These are phyloP conservation scores for Auxenochlorella pyrenoidosa DNA, from an alignment of 139 green algal genomes.

Conservation along the genomic window DNA sequence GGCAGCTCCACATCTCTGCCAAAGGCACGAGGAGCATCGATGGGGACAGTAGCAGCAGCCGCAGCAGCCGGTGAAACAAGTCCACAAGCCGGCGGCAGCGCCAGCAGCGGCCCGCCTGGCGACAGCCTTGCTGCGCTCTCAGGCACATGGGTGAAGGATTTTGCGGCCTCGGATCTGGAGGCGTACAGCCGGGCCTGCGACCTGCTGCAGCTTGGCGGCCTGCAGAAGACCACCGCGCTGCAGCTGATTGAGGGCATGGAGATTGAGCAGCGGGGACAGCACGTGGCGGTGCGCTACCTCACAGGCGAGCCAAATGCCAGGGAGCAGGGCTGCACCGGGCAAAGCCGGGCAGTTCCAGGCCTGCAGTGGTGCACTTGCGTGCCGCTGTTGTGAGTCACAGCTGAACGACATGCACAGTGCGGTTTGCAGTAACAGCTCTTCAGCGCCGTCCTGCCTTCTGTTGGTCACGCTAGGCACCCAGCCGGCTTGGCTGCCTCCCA, in stretches of 20 bases:
- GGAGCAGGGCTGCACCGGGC: background rate
- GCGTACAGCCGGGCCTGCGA: constrained; percentile 36
- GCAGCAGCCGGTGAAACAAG: background rate
- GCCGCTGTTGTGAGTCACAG: background rate
- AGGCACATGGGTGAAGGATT: constrained; percentile 39
- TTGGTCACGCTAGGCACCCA: too few species aligned
- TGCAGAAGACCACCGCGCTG: constrained; percentile 52
- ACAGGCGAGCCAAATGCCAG: background rate
- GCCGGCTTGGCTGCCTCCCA: too few species aligned
- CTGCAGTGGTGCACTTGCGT: background rate
- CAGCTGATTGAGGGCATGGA: constrained; percentile 58
- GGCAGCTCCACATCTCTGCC: too few species aligned
- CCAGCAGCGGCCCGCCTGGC: background rate
- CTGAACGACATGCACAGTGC: background rate
- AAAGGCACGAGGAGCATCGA: background rate
- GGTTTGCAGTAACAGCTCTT: background rate
- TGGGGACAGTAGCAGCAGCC: background rate
- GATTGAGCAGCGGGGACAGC: constrained; percentile 6
- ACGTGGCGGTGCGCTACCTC: constrained; percentile 41
- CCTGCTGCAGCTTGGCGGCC: constrained; percentile 34
- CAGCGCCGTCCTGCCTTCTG: background rate
- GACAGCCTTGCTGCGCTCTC: background rate
- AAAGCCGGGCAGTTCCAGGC: background rate
- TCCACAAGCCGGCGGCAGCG: background rate
- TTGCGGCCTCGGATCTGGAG: constrained; percentile 28